Evolutionary conservation across 2,329 filamentous ascomycete genomes (phyloP), one percentile per base, ranked within the genome.

Genomic region (Lachnellula willkommii): DNA sequence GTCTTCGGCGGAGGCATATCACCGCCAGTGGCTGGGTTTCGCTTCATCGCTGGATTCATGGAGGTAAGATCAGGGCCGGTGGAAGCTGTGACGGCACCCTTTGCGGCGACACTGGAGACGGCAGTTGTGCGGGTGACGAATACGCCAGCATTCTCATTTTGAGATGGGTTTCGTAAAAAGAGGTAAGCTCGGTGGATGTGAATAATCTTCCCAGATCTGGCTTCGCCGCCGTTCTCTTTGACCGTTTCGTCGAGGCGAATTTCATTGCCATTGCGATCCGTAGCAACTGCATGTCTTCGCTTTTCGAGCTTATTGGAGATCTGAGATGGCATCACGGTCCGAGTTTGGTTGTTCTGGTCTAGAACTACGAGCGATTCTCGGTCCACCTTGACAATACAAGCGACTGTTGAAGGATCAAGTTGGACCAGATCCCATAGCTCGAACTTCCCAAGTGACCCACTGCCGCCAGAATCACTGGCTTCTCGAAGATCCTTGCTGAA

Each of bases 401-500:
- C 94, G 24, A 97, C 93, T 0, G 93, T 97, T 3, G 91, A 87
- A 42, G 90, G 84, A 71, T 97, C 93, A 59, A 99, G 82, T 73
- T 97, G 92, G 14, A 99, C 90, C 26, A 99, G 80, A 70, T 99
- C 94, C 65, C 95, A 90, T 36, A 99, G 84, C 64, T 92, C 88
- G 71, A 89, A 97, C 72, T 95, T 89, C 11, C 90, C 90, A n/a
- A 93, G 76, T 35, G 85, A 84, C 28, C 90, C 88, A 67, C 92
- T 86, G 15, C 90, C 91, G 60, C 91, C 92, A 64, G 91, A 90
- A 69, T 97, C 94, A 54, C 90, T 90, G 28, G 94, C 94, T 72
- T 96, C 90, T 63, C 95, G 84, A 58, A 99, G 75, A 74, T 99
- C 94, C 71, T 95, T 96, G 76, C 93, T 96, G 70, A 99, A 99